Conservation (phyloP, 2,329 filamentous ascomycete genomes). For the Nemania diffusa region DNA sequence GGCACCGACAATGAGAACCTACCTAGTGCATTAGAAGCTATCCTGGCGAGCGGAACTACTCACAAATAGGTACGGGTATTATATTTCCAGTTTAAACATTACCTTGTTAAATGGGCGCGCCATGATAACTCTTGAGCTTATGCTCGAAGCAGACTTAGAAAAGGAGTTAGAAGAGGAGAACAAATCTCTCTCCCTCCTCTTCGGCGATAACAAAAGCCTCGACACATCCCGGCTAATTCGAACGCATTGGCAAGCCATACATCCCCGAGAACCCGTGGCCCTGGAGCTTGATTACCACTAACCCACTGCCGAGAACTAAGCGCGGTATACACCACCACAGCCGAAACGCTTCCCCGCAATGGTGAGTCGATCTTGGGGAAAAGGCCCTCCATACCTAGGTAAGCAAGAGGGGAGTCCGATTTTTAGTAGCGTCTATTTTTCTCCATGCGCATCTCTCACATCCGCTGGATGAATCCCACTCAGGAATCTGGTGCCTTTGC, state of each 20-base stretch:
- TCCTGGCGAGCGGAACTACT: neutral
- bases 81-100: neutral
- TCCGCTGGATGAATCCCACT: slow-evolving; percentile 20
- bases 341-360: slow-evolving; percentile 37
- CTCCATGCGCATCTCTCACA: neutral
- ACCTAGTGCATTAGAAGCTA: slow-evolving; percentile 10
- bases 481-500: neutral
- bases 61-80: neutral
- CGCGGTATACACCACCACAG: slow-evolving; percentile 21
- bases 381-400: slow-evolving; percentile 14
- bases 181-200: neutral
- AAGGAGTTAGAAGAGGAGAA: slow-evolving; percentile 13
- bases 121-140: slow-evolving; percentile 31
- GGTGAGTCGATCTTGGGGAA: slow-evolving; percentile 10
- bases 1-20: slow-evolving; percentile 61
- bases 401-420: slow-evolving; percentile 15
- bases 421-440: neutral
- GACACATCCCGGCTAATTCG: slow-evolving; percentile 27
- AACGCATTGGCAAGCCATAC: slow-evolving; percentile 2
- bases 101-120: slow-evolving; percentile 47
- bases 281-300: neutral
- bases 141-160: neutral
- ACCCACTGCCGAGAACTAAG: slow-evolving; percentile 29
- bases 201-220: slow-evolving; percentile 24
- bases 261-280: neutral